Evolutionary conservation across 768 basidiomycete genomes (phyloP), one percentile per base, ranked within the genome.

Genomic region (Psilocybe azurescens): DNA sequence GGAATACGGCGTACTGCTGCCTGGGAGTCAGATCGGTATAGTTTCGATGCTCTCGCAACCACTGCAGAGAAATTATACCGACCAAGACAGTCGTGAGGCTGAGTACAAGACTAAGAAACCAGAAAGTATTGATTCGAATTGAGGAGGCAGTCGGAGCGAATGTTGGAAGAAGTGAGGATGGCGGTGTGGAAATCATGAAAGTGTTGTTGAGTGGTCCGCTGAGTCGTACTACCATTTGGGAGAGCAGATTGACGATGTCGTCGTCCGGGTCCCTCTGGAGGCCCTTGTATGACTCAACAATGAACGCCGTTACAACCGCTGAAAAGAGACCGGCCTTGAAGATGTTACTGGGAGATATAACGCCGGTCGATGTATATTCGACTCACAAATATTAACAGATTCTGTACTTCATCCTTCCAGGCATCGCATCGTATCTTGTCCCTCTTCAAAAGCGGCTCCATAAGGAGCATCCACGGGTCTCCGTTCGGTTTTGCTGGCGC

Each of bases 51-150:
- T 61, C 65, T 6, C 67, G 56, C 51, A 68, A 48, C 67, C 67
- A 68, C 52, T 68, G 67, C 2, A 68, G 51, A 6, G 65, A 65
- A 11, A 68, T 48, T 2, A 64, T 68, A 2, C 67, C 62, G 5
- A 66, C 52, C 9, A 68, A 60, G 5, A 64, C 67, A 2, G 65
- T 64, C 11, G 65, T 62, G 32, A 66, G 46, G 36, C 65, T 65
- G 38, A 68, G 65, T 3, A 66, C 56, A 20, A 68, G 62, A 47
- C 67, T 68, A 29, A 66, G 39, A 44, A 56, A 14, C 53, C 53
- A 54, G 20, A 54, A 54, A 2, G 5, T 18, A 24, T 54, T 54
- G 13, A 54, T 39, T 30, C 53, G 32, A 13, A 36, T 38, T 5
- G 53, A 33, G 20, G 53, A 54, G 14, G 6, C 5, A 13, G 29